phyloP scores from a whole-genome alignment of 2,329 filamentous ascomycete species.

The Exophiala sp. region DNA sequence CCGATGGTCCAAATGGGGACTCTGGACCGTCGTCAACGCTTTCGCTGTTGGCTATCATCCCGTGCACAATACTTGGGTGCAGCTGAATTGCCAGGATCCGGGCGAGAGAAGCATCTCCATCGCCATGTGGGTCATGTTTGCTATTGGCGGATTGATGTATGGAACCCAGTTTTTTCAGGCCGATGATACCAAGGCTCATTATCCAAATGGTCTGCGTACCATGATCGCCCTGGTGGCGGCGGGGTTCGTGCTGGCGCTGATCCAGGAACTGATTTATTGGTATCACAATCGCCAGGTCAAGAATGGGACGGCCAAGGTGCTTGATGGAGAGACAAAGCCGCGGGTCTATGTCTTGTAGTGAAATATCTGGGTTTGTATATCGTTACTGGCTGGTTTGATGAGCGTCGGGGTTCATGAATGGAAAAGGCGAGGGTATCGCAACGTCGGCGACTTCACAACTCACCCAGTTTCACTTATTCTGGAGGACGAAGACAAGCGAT shows the following conservation, averaged over 20 bases:
- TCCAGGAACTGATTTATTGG: slow-evolving; percentile 40
- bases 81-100: slow-evolving; percentile 50
- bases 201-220: slow-evolving; percentile 41
- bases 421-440: too few relatives aligned
- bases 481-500: too few relatives aligned
- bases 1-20: background rate
- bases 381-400: too few relatives aligned
- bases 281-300: slow-evolving; percentile 35
- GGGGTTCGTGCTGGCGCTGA: slow-evolving; percentile 38
- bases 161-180: background rate
- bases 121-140: slow-evolving; percentile 2
- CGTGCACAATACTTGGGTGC: slow-evolving; percentile 57
- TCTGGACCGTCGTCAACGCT: slow-evolving; percentile 39
- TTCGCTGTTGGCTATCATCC: slow-evolving; percentile 53
- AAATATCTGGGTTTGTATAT: too few relatives aligned
- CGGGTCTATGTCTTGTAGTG: background rate
- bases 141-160: background rate
- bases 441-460: too few relatives aligned
- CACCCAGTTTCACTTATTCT: too few relatives aligned
- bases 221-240: slow-evolving; percentile 44
- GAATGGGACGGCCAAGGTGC: slow-evolving; percentile 15
- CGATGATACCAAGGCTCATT: slow-evolving; percentile 23
- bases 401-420: too few relatives aligned
- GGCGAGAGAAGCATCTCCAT: slow-evolving; percentile 39
- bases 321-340: background rate